These are phyloP conservation scores for Erigeron canadensis DNA, from an alignment of 129 eudicot species.

Conservation along the genomic window DNA sequence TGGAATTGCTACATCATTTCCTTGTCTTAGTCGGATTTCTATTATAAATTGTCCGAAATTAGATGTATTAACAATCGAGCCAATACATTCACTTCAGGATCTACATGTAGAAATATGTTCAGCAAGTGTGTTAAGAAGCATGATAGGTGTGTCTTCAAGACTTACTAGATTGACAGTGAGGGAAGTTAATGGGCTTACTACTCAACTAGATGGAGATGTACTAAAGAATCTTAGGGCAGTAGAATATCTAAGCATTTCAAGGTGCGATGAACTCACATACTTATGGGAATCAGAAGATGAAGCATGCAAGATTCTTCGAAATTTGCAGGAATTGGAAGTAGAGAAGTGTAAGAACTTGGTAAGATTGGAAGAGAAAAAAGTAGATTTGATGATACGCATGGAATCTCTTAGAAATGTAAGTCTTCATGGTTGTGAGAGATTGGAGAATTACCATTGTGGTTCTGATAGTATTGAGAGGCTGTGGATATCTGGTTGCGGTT, in stretches of 20 bases:
- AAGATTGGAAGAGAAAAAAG: constrained; percentile 5
- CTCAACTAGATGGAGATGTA: neutral
- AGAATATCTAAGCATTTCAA: neutral
- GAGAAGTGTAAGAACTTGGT: neutral
- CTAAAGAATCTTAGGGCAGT: neutral
- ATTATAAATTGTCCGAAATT: neutral
- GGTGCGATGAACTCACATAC: neutral
- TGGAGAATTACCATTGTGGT: constrained; percentile 11
- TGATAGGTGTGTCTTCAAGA: neutral
- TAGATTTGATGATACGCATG: neutral
- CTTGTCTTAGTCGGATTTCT: constrained; percentile 16
- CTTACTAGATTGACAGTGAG: neutral
- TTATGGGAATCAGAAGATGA: neutral
- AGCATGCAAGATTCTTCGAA: neutral
- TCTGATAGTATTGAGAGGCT: constrained; percentile 3
- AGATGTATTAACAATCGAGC: neutral
- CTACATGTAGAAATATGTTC: neutral
- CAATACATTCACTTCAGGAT: neutral
- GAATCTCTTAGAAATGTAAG: neutral
- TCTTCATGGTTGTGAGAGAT: neutral
- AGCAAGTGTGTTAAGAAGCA: neutral
- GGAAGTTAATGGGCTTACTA: neutral
- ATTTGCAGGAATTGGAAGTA: neutral
- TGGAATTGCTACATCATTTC: neutral
- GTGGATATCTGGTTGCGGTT: neutral